These are phyloP conservation scores for Triangularia verruculosa DNA, from an alignment of 2,329 filamentous ascomycete species.

Conservation along the genomic window DNA sequence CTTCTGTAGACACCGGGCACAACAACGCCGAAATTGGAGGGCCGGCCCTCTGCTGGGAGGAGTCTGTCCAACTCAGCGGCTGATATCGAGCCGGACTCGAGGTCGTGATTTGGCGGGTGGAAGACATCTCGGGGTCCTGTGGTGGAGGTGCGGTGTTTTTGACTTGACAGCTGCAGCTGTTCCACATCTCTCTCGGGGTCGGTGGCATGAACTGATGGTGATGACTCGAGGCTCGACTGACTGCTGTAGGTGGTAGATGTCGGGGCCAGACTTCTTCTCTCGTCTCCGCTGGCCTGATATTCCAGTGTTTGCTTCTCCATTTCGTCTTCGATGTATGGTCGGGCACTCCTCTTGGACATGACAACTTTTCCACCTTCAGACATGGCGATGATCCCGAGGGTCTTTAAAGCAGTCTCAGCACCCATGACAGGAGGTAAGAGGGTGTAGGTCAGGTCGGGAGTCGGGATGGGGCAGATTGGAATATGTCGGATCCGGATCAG, in stretches of 20 bases:
- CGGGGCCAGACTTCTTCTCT: slow-evolving; percentile 12
- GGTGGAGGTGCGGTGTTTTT: background rate
- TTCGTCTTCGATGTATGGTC: slow-evolving; percentile 21
- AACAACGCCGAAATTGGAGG: slow-evolving; percentile 74
- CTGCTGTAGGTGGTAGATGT: slow-evolving; percentile 18
- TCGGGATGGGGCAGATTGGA: background rate
- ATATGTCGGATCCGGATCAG: slow-evolving; percentile 10
- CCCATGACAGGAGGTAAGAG: background rate
- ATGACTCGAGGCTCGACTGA: slow-evolving; percentile 22
- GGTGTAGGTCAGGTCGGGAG: background rate
- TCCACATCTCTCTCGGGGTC: slow-evolving; percentile 11
- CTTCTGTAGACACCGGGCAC: slow-evolving; percentile 75
- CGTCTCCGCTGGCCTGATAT: slow-evolving; percentile 1
- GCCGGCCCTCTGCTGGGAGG: slow-evolving; percentile 35
- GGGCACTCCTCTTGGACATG: slow-evolving; percentile 25
- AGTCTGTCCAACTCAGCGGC: slow-evolving; percentile 3
- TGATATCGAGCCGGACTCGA: background rate
- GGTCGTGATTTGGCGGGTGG: slow-evolving; percentile 10
- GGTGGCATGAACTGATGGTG: slow-evolving; percentile 14
- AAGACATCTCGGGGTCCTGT: slow-evolving; percentile 18
- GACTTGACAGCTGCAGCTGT: background rate
- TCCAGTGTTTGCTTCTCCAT: slow-evolving; percentile 16
- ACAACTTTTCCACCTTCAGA: slow-evolving; percentile 12
- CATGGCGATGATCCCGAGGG: slow-evolving; percentile 17
- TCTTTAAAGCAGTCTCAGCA: background rate